Conservation (phyloP, 2,329 filamentous ascomycete genomes). For the Ceratocystis cubensis region DNA sequence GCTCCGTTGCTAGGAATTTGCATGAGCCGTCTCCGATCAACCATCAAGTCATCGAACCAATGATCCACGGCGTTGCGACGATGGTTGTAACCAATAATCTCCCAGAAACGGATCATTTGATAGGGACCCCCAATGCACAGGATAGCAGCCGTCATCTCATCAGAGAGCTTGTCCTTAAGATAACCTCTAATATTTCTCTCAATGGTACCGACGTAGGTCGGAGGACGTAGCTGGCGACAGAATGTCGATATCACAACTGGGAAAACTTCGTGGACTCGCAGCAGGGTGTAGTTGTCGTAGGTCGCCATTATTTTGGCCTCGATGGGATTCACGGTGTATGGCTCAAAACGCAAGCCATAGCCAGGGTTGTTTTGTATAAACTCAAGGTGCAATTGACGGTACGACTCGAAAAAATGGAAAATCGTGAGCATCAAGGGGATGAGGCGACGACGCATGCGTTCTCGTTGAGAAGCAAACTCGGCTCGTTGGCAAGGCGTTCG, state of each 20-base stretch:
- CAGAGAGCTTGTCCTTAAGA: constrained; percentile 47
- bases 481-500: constrained; percentile 41
- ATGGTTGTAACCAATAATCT: constrained; percentile 52
- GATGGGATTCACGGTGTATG: constrained; percentile 51
- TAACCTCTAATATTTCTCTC: constrained; percentile 53
- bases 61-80: constrained; percentile 46
- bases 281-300: constrained; percentile 51
- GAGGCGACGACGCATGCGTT: constrained; percentile 51
- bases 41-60: constrained; percentile 43
- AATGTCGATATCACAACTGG: constrained; percentile 53
- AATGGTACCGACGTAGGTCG: constrained; percentile 50
- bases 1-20: constrained; percentile 4
- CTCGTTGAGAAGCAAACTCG: constrained; percentile 48
- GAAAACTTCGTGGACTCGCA: constrained; percentile 53
- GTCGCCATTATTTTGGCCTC: constrained; percentile 49
- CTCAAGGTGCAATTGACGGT: constrained; percentile 45
- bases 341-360: constrained; percentile 38
- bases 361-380: constrained; percentile 42
- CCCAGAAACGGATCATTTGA: constrained; percentile 52
- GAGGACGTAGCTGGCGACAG: constrained; percentile 48
- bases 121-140: constrained; percentile 48
- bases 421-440: constrained; percentile 52
- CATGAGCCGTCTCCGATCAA: constrained; percentile 28
- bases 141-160: constrained; percentile 50
- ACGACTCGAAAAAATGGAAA: constrained; percentile 56